Conservation (phyloP, 2,329 filamentous ascomycete species). For the Westerdykella sp. region DNA sequence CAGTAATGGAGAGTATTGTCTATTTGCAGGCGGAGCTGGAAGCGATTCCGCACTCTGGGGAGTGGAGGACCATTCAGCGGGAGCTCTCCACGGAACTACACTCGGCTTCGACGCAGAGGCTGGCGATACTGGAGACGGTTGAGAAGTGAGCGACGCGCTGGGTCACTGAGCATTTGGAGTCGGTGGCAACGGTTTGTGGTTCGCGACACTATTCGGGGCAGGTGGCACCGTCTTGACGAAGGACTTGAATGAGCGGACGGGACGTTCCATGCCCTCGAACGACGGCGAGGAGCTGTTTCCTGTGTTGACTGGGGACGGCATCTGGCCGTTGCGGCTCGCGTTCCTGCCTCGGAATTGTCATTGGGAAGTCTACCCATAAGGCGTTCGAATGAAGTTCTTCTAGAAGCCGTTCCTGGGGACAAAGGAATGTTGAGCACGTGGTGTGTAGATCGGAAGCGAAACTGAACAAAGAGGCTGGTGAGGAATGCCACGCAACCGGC, state of each 20-base stretch:
- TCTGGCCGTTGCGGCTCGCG: slow-evolving; percentile 12
- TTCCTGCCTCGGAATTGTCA: slow-evolving; percentile 16
- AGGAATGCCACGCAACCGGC: no score
- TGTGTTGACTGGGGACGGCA: slow-evolving; percentile 20
- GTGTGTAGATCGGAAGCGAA: slow-evolving; percentile 8
- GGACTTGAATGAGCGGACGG: slow-evolving; percentile 28
- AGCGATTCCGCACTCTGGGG: slow-evolving; percentile 1
- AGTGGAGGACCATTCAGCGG: slow-evolving; percentile 19
- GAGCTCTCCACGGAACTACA: slow-evolving; percentile 22
- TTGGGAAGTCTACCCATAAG: background rate
- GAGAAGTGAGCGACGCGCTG: background rate
- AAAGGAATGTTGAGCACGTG: slow-evolving; percentile 28
- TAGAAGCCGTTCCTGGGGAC: slow-evolving; percentile 13
- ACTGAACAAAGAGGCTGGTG: no score
- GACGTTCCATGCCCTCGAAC: slow-evolving; percentile 30
- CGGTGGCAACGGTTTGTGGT: slow-evolving; percentile 22
- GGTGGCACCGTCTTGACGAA: slow-evolving; percentile 21
- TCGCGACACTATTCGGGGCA: slow-evolving; percentile 5
- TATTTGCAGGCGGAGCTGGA: slow-evolving; percentile 6
- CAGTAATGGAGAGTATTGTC: slow-evolving; percentile 22
- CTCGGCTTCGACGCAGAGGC: slow-evolving; percentile 6
- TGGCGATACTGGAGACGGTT: slow-evolving; percentile 1
- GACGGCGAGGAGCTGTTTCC: slow-evolving; percentile 18
- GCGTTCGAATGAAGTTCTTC: slow-evolving; percentile 13
- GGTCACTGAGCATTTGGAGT: slow-evolving; percentile 9